Conservation (phyloP, 129 eudicot species). For the Lactuca saligna region DNA sequence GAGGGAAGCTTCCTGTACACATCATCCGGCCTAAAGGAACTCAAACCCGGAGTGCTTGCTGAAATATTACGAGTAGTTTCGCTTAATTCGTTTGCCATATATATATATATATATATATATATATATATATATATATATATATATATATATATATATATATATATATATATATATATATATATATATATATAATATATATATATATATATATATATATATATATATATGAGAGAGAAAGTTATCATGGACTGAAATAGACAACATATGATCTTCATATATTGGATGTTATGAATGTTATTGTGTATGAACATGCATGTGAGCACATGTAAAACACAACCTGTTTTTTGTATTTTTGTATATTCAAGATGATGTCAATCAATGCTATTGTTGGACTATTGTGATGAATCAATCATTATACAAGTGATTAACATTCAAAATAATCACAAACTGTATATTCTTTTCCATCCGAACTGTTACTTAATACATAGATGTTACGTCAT, state of each 20-base stretch:
- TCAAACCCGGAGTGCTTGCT: too few species aligned
- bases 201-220: too few species aligned
- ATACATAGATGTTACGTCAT: too few species aligned
- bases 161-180: too few species aligned
- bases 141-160: too few species aligned
- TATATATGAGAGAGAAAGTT: background rate
- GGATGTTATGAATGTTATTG: background rate
- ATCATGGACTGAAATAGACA: slow-evolving; percentile 17
- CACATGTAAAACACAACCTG: slow-evolving; percentile 35
- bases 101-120: too few species aligned
- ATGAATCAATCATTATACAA: slow-evolving; percentile 29
- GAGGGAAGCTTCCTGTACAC: too few species aligned
- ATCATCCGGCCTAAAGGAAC: too few species aligned
- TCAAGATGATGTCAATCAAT: background rate
- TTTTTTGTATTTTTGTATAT: slow-evolving; percentile 24
- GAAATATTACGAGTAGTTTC: too few species aligned
- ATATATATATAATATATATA: background rate
- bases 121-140: too few species aligned
- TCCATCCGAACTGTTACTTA: too few species aligned
- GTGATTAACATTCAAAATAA: slow-evolving; percentile 2
- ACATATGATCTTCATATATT: slow-evolving; percentile 3
- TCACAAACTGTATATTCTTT: background rate
- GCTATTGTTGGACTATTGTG: slow-evolving; percentile 27
- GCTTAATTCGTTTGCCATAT: too few species aligned
- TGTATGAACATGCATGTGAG: slow-evolving; percentile 30